Evolutionary conservation across 257 asterid genomes (phyloP).

Genomic region (Paraleonurus japonicus): DNA sequence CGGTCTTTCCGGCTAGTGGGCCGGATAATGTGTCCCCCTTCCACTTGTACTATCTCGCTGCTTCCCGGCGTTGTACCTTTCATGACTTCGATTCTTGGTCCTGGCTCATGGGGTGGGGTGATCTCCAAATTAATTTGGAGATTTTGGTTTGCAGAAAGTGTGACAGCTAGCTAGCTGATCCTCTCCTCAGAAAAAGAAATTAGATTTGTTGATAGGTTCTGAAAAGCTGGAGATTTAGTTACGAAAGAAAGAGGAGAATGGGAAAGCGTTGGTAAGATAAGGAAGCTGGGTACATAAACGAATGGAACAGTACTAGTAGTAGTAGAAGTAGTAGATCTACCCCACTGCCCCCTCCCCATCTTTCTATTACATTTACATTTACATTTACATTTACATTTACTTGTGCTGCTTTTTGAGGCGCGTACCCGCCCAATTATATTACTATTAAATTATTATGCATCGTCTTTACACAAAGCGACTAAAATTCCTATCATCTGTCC

Average conservation of each 20-base stretch:
- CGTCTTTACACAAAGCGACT: background rate
- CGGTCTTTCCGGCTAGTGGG: conserved; percentile 48
- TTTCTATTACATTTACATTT: no score
- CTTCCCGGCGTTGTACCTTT: conserved; percentile 32
- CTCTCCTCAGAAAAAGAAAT: no score
- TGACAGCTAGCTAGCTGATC: no score
- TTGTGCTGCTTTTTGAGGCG: conserved; percentile 13
- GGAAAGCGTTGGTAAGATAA: conserved; percentile 5
- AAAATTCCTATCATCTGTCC: background rate
- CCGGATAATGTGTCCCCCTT: conserved; percentile 49
- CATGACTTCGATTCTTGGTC: conserved; percentile 8
- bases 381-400: no score
- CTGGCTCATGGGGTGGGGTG: no score
- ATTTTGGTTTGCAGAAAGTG: conserved; percentile 21
- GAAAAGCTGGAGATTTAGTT: background rate
- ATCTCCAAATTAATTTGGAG: conserved; percentile 22
- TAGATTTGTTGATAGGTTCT: background rate
- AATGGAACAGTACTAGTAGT: conserved; percentile 40
- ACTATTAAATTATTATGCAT: background rate
- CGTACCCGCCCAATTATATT: background rate
- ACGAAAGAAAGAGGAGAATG: background rate
- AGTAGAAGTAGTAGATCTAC: conserved; percentile 24
- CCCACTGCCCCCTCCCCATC: background rate
- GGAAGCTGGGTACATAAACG: conserved; percentile 27
- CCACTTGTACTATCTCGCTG: conserved; percentile 51